Evolutionary conservation across 106 monocot genomes (phyloP), one percentile per base, ranked within the genome.

Genomic region (Apostasia ramifera): DNA sequence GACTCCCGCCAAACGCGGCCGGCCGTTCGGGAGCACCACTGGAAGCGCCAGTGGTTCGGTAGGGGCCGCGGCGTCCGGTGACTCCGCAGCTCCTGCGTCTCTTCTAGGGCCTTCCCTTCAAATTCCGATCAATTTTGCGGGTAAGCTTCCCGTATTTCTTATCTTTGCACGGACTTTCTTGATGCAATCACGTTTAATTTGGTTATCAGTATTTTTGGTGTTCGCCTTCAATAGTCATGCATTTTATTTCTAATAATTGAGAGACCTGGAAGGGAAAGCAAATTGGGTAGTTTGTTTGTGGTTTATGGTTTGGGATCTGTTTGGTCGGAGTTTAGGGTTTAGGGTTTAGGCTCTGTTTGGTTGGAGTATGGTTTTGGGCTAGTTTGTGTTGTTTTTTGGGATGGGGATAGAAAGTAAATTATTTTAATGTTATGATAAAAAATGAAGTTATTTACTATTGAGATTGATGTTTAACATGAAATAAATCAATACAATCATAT

Each of bases 101-200:
- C 86, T 92, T 59, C 77, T 92, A 55, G 97, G 97, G n/a, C 92
- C 97, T 26, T 86, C 97, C 26, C 92, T 98, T 61, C 97, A 98
- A 50, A 70, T 87, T 44, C 81, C 86, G 43, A 55, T 80, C 56
- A 73, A 81, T 71, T 91, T 98, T 42, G 82, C 89, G 11, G 97
- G 97, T 98, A 38, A 71, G 43, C 67, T 46, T 37, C 47, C 3
- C 12, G 8, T 15, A 7, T 37, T 2, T 15, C 65, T 43, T 47
- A 3, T 65, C 26, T 43, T 49, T 65, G 15, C 48, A 15, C 5
- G 45, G 12, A 26, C 45, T 13, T 12, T 63, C 48, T 26, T 49
- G 48, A 65, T 65, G 40, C 12, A 37, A 65, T 26, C 6, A 2
- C 37, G 15, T 65, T 48, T 5, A 44, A 45, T 14, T 46, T 61